A percentile compares a stretch with the other conserved stretches of the same genome.
Evolutionary conservation across 345 rosid species (phyloP).

Genomic region (Eucalyptus virginea): DNA sequence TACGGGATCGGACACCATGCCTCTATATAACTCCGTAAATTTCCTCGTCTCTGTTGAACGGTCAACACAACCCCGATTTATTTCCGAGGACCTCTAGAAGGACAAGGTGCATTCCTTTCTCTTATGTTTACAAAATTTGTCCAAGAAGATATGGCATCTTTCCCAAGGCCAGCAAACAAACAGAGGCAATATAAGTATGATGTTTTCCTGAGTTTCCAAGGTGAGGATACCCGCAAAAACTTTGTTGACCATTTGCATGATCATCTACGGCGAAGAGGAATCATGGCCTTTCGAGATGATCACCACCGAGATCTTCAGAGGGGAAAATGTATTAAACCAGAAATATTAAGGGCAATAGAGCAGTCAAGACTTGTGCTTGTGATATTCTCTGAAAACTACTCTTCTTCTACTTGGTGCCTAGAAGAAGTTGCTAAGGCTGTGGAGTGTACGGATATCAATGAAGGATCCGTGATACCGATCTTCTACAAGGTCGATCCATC

Average conservation of each 20-base stretch:
- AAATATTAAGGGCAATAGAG: neutral
- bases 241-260: neutral
- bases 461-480: neutral
- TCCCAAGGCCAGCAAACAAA: neutral
- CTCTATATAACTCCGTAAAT: neutral
- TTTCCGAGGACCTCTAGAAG: neutral
- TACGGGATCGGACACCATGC: neutral
- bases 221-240: neutral
- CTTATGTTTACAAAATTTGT: neutral
- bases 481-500: neutral
- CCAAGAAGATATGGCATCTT: neutral
- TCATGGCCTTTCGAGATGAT: neutral
- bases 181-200: neutral
- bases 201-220: conserved; percentile 8
- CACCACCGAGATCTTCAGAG: neutral
- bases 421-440: neutral
- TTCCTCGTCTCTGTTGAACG: neutral
- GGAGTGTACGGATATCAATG: neutral
- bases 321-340: neutral
- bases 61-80: neutral
- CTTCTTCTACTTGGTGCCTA: conserved; percentile 2
- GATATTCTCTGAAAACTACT: neutral
- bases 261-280: neutral
- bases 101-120: neutral
- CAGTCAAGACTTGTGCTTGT: neutral